These are phyloP conservation scores for Paradendryphiella salina DNA, from an alignment of 2,329 filamentous ascomycete species.

Conservation along the genomic window DNA sequence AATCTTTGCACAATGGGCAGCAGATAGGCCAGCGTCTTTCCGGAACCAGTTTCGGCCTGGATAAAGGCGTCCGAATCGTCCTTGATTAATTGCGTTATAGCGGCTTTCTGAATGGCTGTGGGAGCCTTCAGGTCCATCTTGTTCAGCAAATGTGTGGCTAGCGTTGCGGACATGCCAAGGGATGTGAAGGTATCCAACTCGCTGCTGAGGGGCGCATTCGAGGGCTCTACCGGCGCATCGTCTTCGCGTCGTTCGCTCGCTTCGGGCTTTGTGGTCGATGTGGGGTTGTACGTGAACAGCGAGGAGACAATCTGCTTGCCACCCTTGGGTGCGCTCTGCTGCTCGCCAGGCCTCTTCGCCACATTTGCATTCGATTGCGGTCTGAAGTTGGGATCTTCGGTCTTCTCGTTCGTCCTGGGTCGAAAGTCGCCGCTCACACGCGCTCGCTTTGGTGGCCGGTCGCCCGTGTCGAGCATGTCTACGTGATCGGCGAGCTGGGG, in stretches of 20 bases:
- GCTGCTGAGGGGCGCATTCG: constrained; percentile 85
- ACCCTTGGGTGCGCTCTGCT: constrained; percentile 44
- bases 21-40: constrained; percentile 96
- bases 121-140: constrained; percentile 90
- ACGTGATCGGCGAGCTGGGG: constrained; percentile 22
- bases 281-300: constrained; percentile 87
- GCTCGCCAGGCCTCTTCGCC: constrained; percentile 37
- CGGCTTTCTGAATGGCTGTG: constrained; percentile 91
- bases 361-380: constrained; percentile 36
- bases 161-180: constrained; percentile 75
- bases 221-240: constrained; percentile 65
- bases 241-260: constrained; percentile 52
- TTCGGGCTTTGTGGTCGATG: constrained; percentile 64
- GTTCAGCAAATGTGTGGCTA: constrained; percentile 79
- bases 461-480: constrained; percentile 18
- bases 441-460: constrained; percentile 41
- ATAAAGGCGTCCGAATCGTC: constrained; percentile 91
- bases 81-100: constrained; percentile 77
- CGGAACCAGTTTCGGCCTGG: constrained; percentile 94
- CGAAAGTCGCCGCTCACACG: constrained; percentile 48
- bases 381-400: constrained; percentile 29
- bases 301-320: constrained; percentile 78
- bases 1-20: constrained; percentile 89
- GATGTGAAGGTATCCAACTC: constrained; percentile 85
- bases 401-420: constrained; percentile 27